Conservation (phyloP, 805 yeast genomes). For the Kurtzmaniella cleridarum region DNA sequence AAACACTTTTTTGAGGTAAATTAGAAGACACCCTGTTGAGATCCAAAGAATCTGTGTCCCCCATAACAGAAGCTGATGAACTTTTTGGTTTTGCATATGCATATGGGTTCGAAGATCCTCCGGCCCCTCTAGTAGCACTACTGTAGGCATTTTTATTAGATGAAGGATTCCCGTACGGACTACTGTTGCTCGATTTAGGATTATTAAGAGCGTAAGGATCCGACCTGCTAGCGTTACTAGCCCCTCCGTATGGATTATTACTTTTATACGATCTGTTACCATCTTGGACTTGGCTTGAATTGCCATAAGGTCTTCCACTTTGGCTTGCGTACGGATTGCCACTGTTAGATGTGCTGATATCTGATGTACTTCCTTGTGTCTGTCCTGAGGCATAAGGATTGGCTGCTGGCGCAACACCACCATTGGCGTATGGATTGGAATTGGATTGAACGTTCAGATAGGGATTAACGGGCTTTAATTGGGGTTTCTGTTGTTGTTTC, state of each 20-base stretch:
- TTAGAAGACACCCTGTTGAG: slow-evolving; percentile 19
- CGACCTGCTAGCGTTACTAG: slow-evolving; percentile 5
- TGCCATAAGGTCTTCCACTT: slow-evolving; percentile 3
- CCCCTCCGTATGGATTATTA: slow-evolving; percentile 11
- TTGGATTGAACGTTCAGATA: slow-evolving; percentile 26
- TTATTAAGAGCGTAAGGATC: slow-evolving; percentile 1
- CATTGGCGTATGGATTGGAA: neutral
- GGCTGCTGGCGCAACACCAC: slow-evolving; percentile 3
- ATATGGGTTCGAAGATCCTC: neutral
- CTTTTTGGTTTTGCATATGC: slow-evolving; percentile 1
- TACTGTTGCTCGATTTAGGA: slow-evolving; percentile 1
- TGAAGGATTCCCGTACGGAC: neutral
- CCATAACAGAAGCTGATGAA: slow-evolving; percentile 6
- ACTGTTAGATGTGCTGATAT: neutral
- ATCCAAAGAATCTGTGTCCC: slow-evolving; percentile 31
- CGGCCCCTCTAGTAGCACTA: no score
- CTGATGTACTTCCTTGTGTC: slow-evolving; percentile 1
- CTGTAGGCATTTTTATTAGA: neutral
- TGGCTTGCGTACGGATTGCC: slow-evolving; percentile 3
- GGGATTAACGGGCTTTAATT: slow-evolving; percentile 37
- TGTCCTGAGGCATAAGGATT: slow-evolving; percentile 12
- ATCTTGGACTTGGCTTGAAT: neutral
- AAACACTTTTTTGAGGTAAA: slow-evolving; percentile 14
- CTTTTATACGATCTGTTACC: no score
- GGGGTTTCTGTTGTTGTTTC: slow-evolving; percentile 27